phyloP scores from a whole-genome alignment of 805 yeast genomes.

The Candida glaebosa region DNA sequence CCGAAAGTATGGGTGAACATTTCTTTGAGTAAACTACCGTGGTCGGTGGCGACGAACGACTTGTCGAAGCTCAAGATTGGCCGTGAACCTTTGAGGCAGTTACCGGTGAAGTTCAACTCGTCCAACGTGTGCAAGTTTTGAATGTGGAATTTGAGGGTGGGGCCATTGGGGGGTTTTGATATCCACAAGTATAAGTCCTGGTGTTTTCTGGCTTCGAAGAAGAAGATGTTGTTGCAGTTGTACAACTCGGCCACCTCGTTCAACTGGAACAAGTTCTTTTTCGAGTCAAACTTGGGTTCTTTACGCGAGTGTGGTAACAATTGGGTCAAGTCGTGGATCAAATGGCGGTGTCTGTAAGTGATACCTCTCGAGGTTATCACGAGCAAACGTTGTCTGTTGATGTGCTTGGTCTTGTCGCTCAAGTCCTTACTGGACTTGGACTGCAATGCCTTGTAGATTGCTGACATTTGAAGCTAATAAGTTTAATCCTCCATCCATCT shows the following conservation, averaged over 20 bases:
- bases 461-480: conserved; percentile 29
- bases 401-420: conserved; percentile 50
- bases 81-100: conserved; percentile 91
- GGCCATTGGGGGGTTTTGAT: conserved; percentile 97
- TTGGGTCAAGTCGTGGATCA: conserved; percentile 73
- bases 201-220: conserved; percentile 95
- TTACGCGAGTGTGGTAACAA: conserved; percentile 93
- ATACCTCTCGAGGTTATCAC: conserved; percentile 93
- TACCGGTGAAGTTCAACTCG: conserved; percentile 94
- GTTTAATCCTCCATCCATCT: conserved; percentile 4
- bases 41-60: conserved; percentile 62
- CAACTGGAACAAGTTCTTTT: conserved; percentile 80
- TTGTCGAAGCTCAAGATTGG: conserved; percentile 89
- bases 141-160: conserved; percentile 88
- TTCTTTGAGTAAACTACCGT: conserved; percentile 75
- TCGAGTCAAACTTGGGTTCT: conserved; percentile 93
- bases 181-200: conserved; percentile 93
- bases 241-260: conserved; percentile 96
- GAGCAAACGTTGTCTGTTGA: conserved; percentile 84
- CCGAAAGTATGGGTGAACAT: conserved; percentile 57
- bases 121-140: conserved; percentile 96
- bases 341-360: conserved; percentile 91
- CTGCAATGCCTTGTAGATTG: conserved; percentile 45
- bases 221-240: conserved; percentile 93
- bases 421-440: conserved; percentile 45